Evolutionary conservation across 345 rosid species (phyloP).

Genomic region (Eucalyptus curtisii): DNA sequence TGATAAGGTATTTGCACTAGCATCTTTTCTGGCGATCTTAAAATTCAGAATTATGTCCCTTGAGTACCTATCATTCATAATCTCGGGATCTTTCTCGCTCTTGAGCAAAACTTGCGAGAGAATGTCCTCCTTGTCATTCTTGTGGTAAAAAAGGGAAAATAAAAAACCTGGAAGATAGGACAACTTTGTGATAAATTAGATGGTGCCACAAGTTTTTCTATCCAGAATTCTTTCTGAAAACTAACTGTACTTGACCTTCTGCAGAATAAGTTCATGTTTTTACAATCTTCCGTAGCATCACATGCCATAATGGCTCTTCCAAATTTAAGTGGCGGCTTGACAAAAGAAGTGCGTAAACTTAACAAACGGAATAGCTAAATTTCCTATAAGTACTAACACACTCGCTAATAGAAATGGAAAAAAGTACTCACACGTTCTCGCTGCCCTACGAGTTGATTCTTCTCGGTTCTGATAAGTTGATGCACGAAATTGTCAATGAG

Average conservation of each 20-base stretch:
- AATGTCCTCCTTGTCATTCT: constrained; percentile 39
- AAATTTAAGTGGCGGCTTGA: neutral
- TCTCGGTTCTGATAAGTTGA: constrained; percentile 33
- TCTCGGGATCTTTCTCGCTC: constrained; percentile 42
- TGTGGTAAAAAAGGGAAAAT: neutral
- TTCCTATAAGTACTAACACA: neutral
- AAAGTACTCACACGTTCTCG: constrained; percentile 13
- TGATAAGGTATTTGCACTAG: constrained; percentile 21
- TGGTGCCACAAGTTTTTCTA: neutral
- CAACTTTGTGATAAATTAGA: too few relatives aligned
- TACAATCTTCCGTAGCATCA: neutral
- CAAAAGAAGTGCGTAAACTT: neutral
- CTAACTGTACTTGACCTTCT: neutral
- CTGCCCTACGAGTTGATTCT: constrained; percentile 10
- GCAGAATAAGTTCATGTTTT: rapidly evolving
- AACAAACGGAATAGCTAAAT: neutral
- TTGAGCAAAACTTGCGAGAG: constrained; percentile 45
- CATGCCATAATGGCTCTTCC: neutral
- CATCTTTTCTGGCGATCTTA: constrained; percentile 67
- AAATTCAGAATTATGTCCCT: constrained; percentile 65
- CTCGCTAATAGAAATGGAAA: neutral
- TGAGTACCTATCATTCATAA: constrained; percentile 48
- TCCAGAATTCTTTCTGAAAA: neutral
- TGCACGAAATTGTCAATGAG: constrained; percentile 33
- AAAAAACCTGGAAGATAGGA: too few relatives aligned